Conservation (phyloP, 2,329 filamentous ascomycete species). For the Metarhizium rileyi region DNA sequence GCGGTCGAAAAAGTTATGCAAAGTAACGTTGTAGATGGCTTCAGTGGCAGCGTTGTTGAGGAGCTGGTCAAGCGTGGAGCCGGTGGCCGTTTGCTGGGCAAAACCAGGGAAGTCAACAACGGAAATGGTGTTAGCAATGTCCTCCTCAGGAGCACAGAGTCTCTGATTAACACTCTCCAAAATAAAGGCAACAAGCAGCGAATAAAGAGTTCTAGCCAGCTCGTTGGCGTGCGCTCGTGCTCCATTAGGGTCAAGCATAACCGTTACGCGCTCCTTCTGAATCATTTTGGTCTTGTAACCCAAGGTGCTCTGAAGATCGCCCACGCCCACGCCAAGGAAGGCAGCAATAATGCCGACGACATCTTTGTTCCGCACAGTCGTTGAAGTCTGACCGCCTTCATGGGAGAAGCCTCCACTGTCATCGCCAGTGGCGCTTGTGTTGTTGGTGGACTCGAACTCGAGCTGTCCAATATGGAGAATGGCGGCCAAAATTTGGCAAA, state of each 20-base stretch:
- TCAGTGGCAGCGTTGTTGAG: conserved; percentile 92
- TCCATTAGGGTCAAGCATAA: conserved; percentile 90
- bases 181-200: conserved; percentile 84
- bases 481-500: conserved; percentile 86
- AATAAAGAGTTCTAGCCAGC: conserved; percentile 85
- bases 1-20: conserved; percentile 92
- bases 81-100: conserved; percentile 71
- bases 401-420: conserved; percentile 96
- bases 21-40: conserved; percentile 81
- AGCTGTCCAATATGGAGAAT: conserved; percentile 98
- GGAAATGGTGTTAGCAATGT: conserved; percentile 86
- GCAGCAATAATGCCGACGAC: conserved; percentile 76
- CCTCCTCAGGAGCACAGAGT: conserved; percentile 77
- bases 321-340: conserved; percentile 79
- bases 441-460: conserved; percentile 76
- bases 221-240: conserved; percentile 90
- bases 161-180: conserved; percentile 88
- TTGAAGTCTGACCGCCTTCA: conserved; percentile 79
- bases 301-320: conserved; percentile 76
- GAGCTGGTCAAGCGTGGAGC: conserved; percentile 81
- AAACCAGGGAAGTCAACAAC: conserved; percentile 97
- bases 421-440: conserved; percentile 69
- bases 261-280: conserved; percentile 91
- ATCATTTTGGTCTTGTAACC: conserved; percentile 97
- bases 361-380: conserved; percentile 88